Evolutionary conservation across 139 green algal genomes (phyloP).

Genomic region (Chlorella sorokiniana): DNA sequence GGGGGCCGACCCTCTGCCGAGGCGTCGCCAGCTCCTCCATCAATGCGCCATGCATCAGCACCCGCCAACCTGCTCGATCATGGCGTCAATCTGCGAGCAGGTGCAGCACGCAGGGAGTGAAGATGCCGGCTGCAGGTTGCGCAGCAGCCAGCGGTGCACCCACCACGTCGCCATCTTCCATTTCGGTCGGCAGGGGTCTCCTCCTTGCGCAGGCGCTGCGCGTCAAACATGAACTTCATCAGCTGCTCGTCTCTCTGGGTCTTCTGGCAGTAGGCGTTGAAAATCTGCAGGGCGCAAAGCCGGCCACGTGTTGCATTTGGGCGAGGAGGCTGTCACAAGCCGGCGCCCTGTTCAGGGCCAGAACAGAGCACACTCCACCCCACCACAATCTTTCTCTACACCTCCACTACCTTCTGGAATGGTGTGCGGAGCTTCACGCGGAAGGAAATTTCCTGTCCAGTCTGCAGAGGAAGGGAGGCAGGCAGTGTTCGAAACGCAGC

Average conservation of each 20-base stretch:
- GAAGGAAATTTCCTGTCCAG: background rate
- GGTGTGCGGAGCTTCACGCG: background rate
- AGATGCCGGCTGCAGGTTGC: background rate
- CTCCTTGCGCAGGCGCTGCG: background rate
- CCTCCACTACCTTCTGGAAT: background rate
- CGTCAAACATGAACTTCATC: background rate
- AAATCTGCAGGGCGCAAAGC: background rate
- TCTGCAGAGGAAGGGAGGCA: background rate
- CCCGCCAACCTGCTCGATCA: conserved; percentile 11
- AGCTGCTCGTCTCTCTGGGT: background rate
- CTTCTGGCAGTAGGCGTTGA: background rate
- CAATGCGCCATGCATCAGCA: background rate
- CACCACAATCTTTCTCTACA: background rate
- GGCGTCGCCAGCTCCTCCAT: too few species aligned
- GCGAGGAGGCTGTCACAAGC: too few species aligned
- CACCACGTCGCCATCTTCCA: conserved; percentile 8
- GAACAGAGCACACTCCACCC: too few species aligned
- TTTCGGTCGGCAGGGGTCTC: background rate
- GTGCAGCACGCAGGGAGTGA: too few species aligned
- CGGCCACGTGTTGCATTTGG: too few species aligned
- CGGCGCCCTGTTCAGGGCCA: too few species aligned
- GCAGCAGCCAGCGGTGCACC: background rate
- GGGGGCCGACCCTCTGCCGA: too few species aligned
- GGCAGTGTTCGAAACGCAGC: too few species aligned
- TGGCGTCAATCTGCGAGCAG: background rate